phyloP scores from a whole-genome alignment of 805 yeast species.

The Dipodascopsis uninucleata region DNA sequence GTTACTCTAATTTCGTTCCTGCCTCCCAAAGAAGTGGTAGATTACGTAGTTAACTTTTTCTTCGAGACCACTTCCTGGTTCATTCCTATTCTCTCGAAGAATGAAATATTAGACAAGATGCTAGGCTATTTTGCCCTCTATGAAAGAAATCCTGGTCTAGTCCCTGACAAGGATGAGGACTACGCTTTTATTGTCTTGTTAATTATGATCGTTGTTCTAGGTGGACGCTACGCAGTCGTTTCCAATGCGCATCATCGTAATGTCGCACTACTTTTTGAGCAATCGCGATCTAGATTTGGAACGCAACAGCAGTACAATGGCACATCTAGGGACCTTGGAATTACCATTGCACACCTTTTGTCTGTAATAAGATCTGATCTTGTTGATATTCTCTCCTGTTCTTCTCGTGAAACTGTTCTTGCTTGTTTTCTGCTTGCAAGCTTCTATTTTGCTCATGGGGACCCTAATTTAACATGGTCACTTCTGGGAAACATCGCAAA shows the following conservation, averaged over 20 bases:
- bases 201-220: constrained; percentile 9
- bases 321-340: constrained; percentile 8
- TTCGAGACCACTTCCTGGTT: constrained; percentile 21
- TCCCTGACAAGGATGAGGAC: constrained; percentile 15
- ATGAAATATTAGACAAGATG: constrained; percentile 7
- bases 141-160: constrained; percentile 8
- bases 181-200: constrained; percentile 9
- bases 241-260: constrained; percentile 12
- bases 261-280: not conserved
- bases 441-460: constrained; percentile 13
- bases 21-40: constrained; percentile 17
- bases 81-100: constrained; percentile 12
- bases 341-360: constrained; percentile 9
- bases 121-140: constrained; percentile 9
- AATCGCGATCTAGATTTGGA: not conserved
- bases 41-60: constrained; percentile 13
- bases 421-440: constrained; percentile 12
- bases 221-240: constrained; percentile 11
- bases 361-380: constrained; percentile 10
- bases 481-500: constrained; percentile 14
- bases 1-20: not conserved
- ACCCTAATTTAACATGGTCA: constrained; percentile 15
- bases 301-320: not conserved
- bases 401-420: constrained; percentile 16
- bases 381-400: constrained; percentile 14